Evolutionary conservation across 2,329 filamentous ascomycete species (phyloP).

Genomic region (Neoscytalidium dimidiatum): DNA sequence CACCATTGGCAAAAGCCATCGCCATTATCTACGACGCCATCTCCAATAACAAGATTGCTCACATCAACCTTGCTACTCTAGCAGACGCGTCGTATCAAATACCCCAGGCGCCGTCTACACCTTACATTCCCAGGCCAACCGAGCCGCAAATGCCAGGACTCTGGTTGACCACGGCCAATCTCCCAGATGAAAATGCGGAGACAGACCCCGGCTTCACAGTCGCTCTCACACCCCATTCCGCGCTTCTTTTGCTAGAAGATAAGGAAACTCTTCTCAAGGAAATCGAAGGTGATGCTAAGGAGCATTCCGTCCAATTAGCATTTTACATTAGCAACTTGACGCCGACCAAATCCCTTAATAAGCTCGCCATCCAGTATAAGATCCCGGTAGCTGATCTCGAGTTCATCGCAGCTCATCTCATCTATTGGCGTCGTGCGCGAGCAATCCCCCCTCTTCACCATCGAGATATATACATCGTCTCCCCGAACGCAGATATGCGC

Average conservation of each 20-base stretch:
- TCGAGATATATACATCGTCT: constrained; percentile 87
- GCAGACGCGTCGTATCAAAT: constrained; percentile 65
- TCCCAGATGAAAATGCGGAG: constrained; percentile 67
- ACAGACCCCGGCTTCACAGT: constrained; percentile 57
- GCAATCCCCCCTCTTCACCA: constrained; percentile 89
- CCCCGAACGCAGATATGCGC: constrained; percentile 80
- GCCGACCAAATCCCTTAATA: constrained; percentile 67
- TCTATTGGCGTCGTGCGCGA: constrained; percentile 92
- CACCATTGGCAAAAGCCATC: constrained; percentile 79
- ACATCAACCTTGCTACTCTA: constrained; percentile 70
- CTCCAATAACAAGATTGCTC: constrained; percentile 82
- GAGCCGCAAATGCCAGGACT: constrained; percentile 72
- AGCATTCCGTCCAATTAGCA: constrained; percentile 74
- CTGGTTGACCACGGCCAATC: constrained; percentile 85
- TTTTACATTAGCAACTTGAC: constrained; percentile 65
- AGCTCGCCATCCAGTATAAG: constrained; percentile 69
- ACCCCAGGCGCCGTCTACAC: constrained; percentile 65
- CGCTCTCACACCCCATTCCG: constrained; percentile 73
- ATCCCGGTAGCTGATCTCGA: constrained; percentile 81
- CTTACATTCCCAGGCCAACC: constrained; percentile 69
- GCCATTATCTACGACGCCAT: constrained; percentile 80
- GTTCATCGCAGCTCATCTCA: constrained; percentile 86
- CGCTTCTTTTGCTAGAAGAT: constrained; percentile 80
- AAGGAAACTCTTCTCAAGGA: constrained; percentile 76
- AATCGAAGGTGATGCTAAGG: constrained; percentile 69